Percentiles rank a stretch among this genome's conserved stretches.
Conservation (phyloP, 2,329 filamentous ascomycete genomes). For the Alternaria incomplexa region DNA sequence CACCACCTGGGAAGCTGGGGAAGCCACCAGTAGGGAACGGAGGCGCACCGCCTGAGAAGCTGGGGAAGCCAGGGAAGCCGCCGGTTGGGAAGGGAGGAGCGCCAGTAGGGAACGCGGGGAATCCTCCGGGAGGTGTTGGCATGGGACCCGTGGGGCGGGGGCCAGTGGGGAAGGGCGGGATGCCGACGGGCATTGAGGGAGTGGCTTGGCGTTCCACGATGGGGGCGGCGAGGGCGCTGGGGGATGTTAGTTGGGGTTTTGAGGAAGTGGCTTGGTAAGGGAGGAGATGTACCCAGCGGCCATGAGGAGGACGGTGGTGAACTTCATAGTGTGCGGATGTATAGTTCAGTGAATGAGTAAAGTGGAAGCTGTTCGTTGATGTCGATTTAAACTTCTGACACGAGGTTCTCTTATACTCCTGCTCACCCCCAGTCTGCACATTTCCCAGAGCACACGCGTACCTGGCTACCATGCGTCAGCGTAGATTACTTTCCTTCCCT, state of each 20-base stretch:
- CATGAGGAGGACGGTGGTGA: slow-evolving; percentile 13
- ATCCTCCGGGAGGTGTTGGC: slow-evolving; percentile 1
- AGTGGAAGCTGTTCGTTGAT: background rate
- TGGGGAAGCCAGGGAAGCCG: slow-evolving; percentile 2
- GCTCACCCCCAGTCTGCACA: background rate
- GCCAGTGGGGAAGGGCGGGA: background rate
- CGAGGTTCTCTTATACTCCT: background rate
- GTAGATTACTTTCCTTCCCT: background rate
- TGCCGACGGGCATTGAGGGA: background rate
- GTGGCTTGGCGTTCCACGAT: slow-evolving; percentile 8
- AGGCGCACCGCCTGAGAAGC: background rate
- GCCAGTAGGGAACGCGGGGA: background rate
- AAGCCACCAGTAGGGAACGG: slow-evolving; percentile 1
- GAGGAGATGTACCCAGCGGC: slow-evolving; percentile 10
- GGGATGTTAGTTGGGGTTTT: background rate
- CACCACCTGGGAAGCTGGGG: background rate
- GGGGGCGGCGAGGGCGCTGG: slow-evolving; percentile 19
- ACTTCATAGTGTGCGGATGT: slow-evolving; percentile 8
- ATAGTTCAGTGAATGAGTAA: background rate
- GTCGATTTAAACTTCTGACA: background rate
- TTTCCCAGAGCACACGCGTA: background rate
- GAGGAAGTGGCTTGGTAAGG: background rate
- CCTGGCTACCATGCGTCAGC: background rate
- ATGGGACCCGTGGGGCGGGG: background rate
- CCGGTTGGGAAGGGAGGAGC: slow-evolving; percentile 1